phyloP scores from a whole-genome alignment of 2,329 filamentous ascomycete genomes.

The Hypocrella siamensis region DNA sequence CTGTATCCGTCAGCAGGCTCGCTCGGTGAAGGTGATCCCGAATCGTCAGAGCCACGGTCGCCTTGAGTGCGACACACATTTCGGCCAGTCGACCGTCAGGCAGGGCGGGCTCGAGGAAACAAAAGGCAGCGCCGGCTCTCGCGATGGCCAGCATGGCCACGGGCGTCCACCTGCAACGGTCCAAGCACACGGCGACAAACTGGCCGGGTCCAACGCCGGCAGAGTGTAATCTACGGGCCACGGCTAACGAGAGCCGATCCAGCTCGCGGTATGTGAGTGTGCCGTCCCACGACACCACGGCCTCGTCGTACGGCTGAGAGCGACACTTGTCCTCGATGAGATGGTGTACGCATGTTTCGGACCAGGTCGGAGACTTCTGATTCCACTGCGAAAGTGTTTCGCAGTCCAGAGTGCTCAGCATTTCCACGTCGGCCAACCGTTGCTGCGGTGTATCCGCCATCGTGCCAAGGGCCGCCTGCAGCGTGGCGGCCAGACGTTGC shows the following conservation, averaged over 20 bases:
- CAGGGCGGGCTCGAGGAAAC: not conserved
- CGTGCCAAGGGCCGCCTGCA: too few species aligned
- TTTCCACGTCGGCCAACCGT: too few species aligned
- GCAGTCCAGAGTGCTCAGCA: too few species aligned
- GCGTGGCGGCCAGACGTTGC: too few species aligned
- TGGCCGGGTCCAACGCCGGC: not conserved
- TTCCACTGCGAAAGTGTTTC: too few species aligned
- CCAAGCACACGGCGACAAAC: not conserved
- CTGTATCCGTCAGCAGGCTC: too few species aligned
- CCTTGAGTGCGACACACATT: too few species aligned
- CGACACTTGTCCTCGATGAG: slow-evolving; percentile 23
- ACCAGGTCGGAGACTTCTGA: slow-evolving; percentile 20
- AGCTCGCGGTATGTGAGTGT: slow-evolving; percentile 28
- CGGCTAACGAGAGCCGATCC: too few species aligned
- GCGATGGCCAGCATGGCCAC: not conserved
- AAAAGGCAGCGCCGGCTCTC: slow-evolving; percentile 1
- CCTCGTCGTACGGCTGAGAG: slow-evolving; percentile 20
- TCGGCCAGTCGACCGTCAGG: not conserved
- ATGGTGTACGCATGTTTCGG: slow-evolving; percentile 29
- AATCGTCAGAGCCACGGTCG: too few species aligned
- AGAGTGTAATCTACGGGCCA: too few species aligned
- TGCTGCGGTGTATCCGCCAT: too few species aligned
- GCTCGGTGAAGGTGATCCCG: too few species aligned
- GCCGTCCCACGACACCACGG: slow-evolving; percentile 35
- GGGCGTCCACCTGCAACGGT: not conserved